These are phyloP conservation scores for Chionographis japonica DNA, from an alignment of 106 monocot genomes.

Conservation along the genomic window DNA sequence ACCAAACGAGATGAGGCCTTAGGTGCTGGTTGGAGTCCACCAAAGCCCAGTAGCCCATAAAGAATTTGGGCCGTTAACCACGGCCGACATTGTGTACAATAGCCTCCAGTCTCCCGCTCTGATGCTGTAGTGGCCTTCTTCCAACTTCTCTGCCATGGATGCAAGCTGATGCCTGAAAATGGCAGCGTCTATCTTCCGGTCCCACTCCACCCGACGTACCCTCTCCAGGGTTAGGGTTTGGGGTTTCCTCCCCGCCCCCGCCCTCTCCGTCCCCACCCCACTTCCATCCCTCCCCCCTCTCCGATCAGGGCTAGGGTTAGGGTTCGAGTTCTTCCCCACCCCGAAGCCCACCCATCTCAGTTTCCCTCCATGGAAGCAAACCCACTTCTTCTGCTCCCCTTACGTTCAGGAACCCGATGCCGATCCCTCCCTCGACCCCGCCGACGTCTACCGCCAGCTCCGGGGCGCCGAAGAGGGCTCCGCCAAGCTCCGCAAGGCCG, in stretches of 20 bases:
- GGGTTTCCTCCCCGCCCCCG: not conserved
- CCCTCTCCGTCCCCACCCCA: not conserved
- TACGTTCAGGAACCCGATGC: conserved; percentile 3
- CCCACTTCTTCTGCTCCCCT: not conserved
- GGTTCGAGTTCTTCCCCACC: not conserved
- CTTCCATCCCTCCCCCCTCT: not conserved
- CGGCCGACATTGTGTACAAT: no score
- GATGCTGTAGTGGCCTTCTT: no score
- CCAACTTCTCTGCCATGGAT: no score
- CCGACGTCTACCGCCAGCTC: conserved; percentile 29
- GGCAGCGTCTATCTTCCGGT: conserved; percentile 21
- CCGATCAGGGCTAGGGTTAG: not conserved
- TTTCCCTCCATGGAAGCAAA: not conserved
- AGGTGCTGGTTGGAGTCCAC: no score
- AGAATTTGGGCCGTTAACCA: no score
- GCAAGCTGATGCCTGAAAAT: not conserved
- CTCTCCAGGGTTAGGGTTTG: not conserved
- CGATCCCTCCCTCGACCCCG: conserved; percentile 7
- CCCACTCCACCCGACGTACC: conserved; percentile 11
- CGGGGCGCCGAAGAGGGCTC: conserved; percentile 8
- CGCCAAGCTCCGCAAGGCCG: conserved; percentile 11
- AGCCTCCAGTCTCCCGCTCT: no score
- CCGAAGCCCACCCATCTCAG: not conserved
- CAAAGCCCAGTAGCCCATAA: no score
- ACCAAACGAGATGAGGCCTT: no score